Conservation (phyloP, 176 grass and related monocot species). For the Olyra latifolia region DNA sequence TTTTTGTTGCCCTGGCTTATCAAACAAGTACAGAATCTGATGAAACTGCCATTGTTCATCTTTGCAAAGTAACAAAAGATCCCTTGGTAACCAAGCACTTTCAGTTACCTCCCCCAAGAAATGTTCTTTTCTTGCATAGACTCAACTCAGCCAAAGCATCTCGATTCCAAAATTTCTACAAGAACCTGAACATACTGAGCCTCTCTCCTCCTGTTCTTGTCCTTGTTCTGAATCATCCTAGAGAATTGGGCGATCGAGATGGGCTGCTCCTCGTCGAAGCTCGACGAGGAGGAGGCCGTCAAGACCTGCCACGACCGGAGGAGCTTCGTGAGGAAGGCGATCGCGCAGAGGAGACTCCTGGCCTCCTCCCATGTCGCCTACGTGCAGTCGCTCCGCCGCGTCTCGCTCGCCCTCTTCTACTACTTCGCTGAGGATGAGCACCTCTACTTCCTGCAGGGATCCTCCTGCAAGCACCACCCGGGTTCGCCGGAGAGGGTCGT, state of each 20-base stretch:
- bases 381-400: constrained; percentile 62
- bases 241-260: constrained; percentile 26
- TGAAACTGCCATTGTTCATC: background rate
- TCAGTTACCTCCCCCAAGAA: constrained; percentile 42
- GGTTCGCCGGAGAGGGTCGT: constrained; percentile 48
- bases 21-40: constrained; percentile 37
- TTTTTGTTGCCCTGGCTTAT: constrained; percentile 11
- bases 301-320: constrained; percentile 69
- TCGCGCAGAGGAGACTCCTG: constrained; percentile 61
- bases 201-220: background rate
- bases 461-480: constrained; percentile 23
- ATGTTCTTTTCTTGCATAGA: constrained; percentile 61
- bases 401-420: constrained; percentile 64
- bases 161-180: background rate
- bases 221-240: background rate
- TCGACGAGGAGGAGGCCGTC: constrained; percentile 70
- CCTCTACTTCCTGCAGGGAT: constrained; percentile 46
- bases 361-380: constrained; percentile 72
- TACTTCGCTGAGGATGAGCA: constrained; percentile 71
- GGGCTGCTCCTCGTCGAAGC: constrained; percentile 87
- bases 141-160: constrained; percentile 23
- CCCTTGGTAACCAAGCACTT: constrained; percentile 20
- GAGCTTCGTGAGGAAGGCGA: constrained; percentile 78
- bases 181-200: background rate
- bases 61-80: background rate